Evolutionary conservation across 1,284 basidiomycete genomes (phyloP).

Genomic region (Schizopora paradoxa): DNA sequence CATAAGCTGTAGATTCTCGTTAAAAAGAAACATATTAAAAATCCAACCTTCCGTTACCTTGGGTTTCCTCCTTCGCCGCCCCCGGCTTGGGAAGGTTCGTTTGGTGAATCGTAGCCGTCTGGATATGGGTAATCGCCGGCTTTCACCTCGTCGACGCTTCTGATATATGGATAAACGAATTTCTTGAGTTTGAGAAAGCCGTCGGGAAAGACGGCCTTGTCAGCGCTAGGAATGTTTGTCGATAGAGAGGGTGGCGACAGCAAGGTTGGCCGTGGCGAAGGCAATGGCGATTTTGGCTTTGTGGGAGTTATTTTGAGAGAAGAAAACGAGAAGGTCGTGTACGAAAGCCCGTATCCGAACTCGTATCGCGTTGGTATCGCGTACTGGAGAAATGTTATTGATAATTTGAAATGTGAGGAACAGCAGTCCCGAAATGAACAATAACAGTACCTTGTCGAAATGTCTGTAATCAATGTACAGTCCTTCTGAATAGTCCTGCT

Average conservation of each 20-base stretch:
- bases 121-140: slow-evolving; percentile 15
- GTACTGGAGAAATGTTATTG: slow-evolving; percentile 18
- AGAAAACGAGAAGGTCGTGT: slow-evolving; percentile 44
- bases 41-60: too few relatives aligned
- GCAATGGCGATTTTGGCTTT: slow-evolving; percentile 13
- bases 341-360: slow-evolving; percentile 59
- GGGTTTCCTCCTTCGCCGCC: slow-evolving; percentile 17
- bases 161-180: slow-evolving; percentile 15
- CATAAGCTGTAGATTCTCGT: too few relatives aligned
- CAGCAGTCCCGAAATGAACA: background rate
- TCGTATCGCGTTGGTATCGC: slow-evolving; percentile 53
- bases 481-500: slow-evolving; percentile 25
- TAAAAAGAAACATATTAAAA: too few relatives aligned
- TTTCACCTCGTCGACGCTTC: slow-evolving; percentile 5
- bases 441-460: slow-evolving; percentile 34
- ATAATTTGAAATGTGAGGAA: background rate
- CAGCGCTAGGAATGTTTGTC: slow-evolving; percentile 9
- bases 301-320: slow-evolving; percentile 23
- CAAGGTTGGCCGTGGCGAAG: slow-evolving; percentile 6
- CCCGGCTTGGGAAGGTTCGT: slow-evolving; percentile 11
- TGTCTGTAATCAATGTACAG: slow-evolving; percentile 56
- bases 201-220: slow-evolving; percentile 8
- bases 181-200: slow-evolving; percentile 14
- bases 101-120: slow-evolving; percentile 10
- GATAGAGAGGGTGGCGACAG: slow-evolving; percentile 4